A percentile compares a stretch with the other conserved stretches of the same genome.
Evolutionary conservation across 2,329 filamentous ascomycete species (phyloP).

Genomic region (Colletotrichum spinosum): DNA sequence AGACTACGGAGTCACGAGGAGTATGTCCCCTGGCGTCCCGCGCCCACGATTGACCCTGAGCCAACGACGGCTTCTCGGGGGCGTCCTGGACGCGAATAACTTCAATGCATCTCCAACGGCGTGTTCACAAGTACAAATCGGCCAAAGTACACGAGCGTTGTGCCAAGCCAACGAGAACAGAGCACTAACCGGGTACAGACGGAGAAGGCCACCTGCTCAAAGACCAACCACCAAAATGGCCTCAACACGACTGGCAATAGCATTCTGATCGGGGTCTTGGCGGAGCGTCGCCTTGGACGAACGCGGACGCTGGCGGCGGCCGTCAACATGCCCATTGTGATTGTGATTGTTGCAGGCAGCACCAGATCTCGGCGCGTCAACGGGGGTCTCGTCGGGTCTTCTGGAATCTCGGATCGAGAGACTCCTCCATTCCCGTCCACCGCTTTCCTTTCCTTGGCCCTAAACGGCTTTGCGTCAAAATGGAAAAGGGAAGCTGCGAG

Average conservation of each 20-base stretch:
- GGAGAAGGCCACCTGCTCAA: constrained; percentile 5
- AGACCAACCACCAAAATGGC: background rate
- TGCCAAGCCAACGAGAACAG: background rate
- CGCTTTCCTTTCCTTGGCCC: background rate
- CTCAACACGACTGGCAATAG: background rate
- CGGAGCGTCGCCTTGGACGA: constrained; percentile 5
- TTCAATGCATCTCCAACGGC: no score
- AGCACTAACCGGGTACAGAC: background rate
- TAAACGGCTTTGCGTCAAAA: background rate
- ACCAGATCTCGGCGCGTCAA: background rate
- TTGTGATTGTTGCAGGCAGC: constrained; percentile 1
- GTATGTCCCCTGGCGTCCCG: no score
- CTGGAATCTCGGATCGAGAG: constrained; percentile 10
- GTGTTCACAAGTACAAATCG: no score
- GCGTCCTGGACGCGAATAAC: no score
- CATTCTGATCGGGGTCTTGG: background rate
- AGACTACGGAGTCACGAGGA: no score
- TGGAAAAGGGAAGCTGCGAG: background rate
- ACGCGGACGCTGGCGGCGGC: constrained; percentile 13
- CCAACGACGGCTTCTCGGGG: no score
- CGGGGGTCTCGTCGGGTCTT: background rate
- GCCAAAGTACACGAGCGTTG: background rate
- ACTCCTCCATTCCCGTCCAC: background rate
- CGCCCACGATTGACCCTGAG: no score
- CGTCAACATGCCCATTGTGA: background rate